Conservation (phyloP, 2,329 filamentous ascomycete genomes). For the Volutella citrinella region DNA sequence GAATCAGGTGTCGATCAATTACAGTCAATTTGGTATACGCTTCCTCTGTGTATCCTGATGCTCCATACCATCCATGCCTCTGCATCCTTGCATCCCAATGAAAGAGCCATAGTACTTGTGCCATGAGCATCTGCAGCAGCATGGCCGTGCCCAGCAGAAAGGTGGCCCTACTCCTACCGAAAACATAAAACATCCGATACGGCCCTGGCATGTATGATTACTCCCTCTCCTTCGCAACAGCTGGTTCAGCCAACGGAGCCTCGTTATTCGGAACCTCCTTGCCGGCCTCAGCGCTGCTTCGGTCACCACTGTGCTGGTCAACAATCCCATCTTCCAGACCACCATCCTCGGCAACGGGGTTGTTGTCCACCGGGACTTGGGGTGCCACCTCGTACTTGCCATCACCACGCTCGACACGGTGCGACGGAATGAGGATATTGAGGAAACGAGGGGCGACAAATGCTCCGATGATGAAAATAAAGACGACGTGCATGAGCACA, state of each 20-base stretch:
- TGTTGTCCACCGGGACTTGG: conserved; percentile 14
- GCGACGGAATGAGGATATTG: conserved; percentile 11
- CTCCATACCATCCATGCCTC: too few relatives aligned
- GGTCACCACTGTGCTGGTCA: conserved; percentile 4
- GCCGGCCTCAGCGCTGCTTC: conserved; percentile 12
- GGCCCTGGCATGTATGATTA: too few relatives aligned
- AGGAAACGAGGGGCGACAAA: conserved; percentile 14
- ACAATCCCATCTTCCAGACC: conserved; percentile 9
- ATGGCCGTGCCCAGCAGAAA: too few relatives aligned
- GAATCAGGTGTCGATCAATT: too few relatives aligned
- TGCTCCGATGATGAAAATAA: conserved; percentile 16
- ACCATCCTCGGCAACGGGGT: conserved; percentile 8
- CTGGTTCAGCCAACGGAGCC: neutral
- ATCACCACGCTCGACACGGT: conserved; percentile 13
- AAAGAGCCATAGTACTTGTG: too few relatives aligned
- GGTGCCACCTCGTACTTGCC: conserved; percentile 18
- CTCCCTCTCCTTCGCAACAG: conserved; percentile 3
- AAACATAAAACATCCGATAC: too few relatives aligned
- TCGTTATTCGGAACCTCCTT: conserved; percentile 7
- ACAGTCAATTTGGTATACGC: too few relatives aligned
- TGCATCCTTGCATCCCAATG: too few relatives aligned
- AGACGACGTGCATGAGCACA: conserved; percentile 17
- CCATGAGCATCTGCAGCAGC: too few relatives aligned
- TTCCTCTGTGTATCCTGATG: too few relatives aligned
- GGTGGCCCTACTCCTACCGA: too few relatives aligned